These are phyloP conservation scores for Lachnellula occidentalis DNA, from an alignment of 2,329 filamentous ascomycete genomes.

Conservation along the genomic window DNA sequence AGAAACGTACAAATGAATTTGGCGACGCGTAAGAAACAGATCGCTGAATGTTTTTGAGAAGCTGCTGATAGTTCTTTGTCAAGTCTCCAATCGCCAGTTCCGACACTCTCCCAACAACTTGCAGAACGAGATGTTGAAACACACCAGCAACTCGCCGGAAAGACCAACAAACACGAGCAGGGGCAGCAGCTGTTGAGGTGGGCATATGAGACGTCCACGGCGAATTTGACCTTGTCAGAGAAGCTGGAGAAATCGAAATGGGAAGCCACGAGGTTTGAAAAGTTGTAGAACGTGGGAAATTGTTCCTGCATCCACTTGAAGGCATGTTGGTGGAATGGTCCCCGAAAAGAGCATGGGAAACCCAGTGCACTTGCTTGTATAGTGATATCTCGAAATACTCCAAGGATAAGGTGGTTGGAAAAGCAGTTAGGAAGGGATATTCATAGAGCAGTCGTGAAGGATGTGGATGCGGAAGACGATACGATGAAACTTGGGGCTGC, in stretches of 20 bases:
- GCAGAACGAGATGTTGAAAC: background rate
- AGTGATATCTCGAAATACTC: too few species aligned
- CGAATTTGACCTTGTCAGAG: background rate
- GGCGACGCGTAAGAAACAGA: too few species aligned
- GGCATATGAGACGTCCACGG: background rate
- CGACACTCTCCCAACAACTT: background rate
- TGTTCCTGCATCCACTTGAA: background rate
- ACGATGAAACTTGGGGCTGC: constrained; percentile 27
- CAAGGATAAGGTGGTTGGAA: constrained; percentile 30
- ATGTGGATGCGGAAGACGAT: constrained; percentile 27
- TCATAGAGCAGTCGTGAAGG: constrained; percentile 21
- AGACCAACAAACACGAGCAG: background rate
- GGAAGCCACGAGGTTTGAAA: background rate
- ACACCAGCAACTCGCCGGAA: background rate
- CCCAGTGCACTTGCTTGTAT: too few species aligned
- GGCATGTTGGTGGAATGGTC: background rate
- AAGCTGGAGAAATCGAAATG: background rate
- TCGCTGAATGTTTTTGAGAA: too few species aligned
- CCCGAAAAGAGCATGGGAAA: too few species aligned
- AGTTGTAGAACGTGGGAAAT: background rate
- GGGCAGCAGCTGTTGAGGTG: background rate
- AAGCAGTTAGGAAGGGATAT: constrained; percentile 19
- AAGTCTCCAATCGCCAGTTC: too few species aligned
- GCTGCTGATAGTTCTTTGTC: too few species aligned
- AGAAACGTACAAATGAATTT: too few species aligned